phyloP scores from a whole-genome alignment of 495 filamentous ascomycete genomes.

The Aspergillus sparsus region DNA sequence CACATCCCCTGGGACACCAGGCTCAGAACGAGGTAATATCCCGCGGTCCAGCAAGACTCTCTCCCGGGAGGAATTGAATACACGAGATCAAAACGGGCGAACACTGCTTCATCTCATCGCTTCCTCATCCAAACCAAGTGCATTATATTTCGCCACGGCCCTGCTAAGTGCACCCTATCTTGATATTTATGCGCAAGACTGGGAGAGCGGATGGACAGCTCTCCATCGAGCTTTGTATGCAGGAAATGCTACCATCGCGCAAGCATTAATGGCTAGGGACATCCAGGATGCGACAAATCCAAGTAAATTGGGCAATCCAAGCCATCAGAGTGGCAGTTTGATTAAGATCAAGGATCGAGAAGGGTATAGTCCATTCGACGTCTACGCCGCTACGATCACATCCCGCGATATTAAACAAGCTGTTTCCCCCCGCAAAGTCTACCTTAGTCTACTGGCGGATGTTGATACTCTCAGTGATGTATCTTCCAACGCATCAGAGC shows the following conservation, averaged over 20 bases:
- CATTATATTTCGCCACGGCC: constrained; percentile 70
- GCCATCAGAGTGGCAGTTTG: constrained; percentile 58
- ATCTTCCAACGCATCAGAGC: constrained; percentile 39
- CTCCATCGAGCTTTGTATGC: constrained; percentile 90
- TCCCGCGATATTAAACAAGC: constrained; percentile 50
- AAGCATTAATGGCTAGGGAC: constrained; percentile 76
- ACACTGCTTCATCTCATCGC: constrained; percentile 86
- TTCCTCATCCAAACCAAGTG: constrained; percentile 67
- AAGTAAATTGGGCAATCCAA: constrained; percentile 46
- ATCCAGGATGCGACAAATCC: constrained; percentile 60
- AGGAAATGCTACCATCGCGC: constrained; percentile 85
- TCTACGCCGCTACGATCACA: constrained; percentile 81
- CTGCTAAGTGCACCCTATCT: constrained; percentile 78
- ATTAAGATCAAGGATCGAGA: constrained; percentile 96
- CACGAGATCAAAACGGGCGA: constrained; percentile 72
- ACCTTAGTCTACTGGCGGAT: constrained; percentile 20
- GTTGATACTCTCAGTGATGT: constrained; percentile 34
- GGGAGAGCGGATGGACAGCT: constrained; percentile 94
- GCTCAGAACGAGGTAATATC: constrained; percentile 28
- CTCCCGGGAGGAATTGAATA: constrained; percentile 75
- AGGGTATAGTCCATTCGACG: constrained; percentile 90
- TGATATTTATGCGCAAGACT: constrained; percentile 83
- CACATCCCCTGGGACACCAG: constrained; percentile 33
- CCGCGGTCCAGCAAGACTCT: constrained; percentile 35
- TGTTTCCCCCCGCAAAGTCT: constrained; percentile 26